These are phyloP conservation scores for Rutstroemia sp. DNA, from an alignment of 2,329 filamentous ascomycete genomes.

Conservation along the genomic window DNA sequence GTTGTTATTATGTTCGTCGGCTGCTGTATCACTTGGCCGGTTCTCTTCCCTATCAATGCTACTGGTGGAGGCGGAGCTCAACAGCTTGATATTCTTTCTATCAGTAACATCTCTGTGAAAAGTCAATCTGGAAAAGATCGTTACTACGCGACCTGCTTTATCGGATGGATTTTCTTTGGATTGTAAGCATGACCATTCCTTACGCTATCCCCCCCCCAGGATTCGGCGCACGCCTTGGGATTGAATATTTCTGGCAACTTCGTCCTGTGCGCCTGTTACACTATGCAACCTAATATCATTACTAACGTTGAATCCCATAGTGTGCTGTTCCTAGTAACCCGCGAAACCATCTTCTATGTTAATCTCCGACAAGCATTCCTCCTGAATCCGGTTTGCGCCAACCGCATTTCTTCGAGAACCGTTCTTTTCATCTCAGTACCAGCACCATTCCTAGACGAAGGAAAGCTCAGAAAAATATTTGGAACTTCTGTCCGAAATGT, in stretches of 20 bases:
- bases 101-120: slow-evolving; percentile 62
- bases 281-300: background rate
- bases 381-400: slow-evolving; percentile 74
- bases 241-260: too few species aligned
- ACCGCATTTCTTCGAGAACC: slow-evolving; percentile 81
- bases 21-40: slow-evolving; percentile 75
- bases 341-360: slow-evolving; percentile 87
- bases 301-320: background rate
- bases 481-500: slow-evolving; percentile 73
- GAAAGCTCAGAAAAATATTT: slow-evolving; percentile 72
- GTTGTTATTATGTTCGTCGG: slow-evolving; percentile 77
- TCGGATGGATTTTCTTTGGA: slow-evolving; percentile 71
- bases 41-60: slow-evolving; percentile 78
- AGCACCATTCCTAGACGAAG: slow-evolving; percentile 65
- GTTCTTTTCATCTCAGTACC: slow-evolving; percentile 87
- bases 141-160: slow-evolving; percentile 72
- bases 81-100: slow-evolving; percentile 71
- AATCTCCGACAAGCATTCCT: slow-evolving; percentile 90
- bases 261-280: too few species aligned
- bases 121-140: slow-evolving; percentile 47
- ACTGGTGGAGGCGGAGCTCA: slow-evolving; percentile 61
- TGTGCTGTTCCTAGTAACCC: slow-evolving; percentile 78
- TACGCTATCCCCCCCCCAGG: background rate
- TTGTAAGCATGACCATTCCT: slow-evolving; percentile 39
- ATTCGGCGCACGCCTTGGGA: too few species aligned